Percentiles rank a stretch among this genome's conserved stretches.
Conservation (phyloP, 257 asterid species). For the Solanum etuberosum region DNA sequence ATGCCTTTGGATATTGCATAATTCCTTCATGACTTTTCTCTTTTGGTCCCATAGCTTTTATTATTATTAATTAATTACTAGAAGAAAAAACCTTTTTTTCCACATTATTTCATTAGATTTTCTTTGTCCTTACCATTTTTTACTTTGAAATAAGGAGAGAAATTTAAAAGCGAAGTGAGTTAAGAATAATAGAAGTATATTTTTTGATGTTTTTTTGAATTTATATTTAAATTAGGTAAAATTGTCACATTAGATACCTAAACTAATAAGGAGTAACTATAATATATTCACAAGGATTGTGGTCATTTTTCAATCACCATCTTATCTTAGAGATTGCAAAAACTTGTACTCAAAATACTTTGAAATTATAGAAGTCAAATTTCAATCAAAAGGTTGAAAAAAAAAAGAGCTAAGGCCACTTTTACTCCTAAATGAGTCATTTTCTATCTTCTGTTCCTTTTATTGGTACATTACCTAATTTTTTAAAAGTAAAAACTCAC, state of each 20-base stretch:
- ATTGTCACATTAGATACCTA: not conserved
- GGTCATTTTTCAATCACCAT: not conserved
- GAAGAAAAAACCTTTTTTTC: not conserved
- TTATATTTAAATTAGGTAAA: not conserved
- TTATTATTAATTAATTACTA: not conserved
- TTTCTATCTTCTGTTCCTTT: not conserved
- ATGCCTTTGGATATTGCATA: constrained; percentile 26
- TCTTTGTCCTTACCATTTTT: not conserved
- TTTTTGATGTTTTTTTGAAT: not conserved
- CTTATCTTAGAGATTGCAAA: not conserved
- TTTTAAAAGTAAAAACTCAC: not conserved
- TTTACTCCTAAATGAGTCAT: not conserved
- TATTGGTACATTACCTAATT: not conserved
- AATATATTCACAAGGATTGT: not conserved
- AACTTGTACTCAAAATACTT: not conserved
- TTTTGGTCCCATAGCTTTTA: constrained; percentile 24
- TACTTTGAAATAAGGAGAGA: not conserved
- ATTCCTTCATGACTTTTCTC: constrained; percentile 22
- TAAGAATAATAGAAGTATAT: not conserved
- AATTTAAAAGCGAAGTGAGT: not conserved
- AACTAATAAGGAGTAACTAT: not conserved
- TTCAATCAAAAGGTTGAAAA: not conserved
- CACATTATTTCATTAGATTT: not conserved
- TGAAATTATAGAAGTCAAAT: not conserved
- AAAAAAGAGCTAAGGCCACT: not conserved